A percentile compares a stretch with the other conserved stretches of the same genome.
phyloP scores from a whole-genome alignment of 2,329 filamentous ascomycete species.

The Emericellopsis cladophorae region DNA sequence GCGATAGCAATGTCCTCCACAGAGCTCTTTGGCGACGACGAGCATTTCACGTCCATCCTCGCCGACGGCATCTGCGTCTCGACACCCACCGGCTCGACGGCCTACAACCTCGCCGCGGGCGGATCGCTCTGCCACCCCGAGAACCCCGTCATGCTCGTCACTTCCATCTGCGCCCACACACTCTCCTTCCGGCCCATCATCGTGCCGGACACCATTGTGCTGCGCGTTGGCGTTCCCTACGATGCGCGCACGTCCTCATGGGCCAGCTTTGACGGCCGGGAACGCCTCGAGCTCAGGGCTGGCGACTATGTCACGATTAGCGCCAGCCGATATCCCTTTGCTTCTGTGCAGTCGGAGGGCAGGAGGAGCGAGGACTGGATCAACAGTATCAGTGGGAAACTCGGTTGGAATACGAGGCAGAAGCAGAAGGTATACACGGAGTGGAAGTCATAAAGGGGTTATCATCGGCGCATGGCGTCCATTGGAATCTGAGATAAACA shows the following conservation, averaged over 20 bases:
- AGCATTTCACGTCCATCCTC: conserved; percentile 87
- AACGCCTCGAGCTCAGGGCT: conserved; percentile 66
- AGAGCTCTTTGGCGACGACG: conserved; percentile 88
- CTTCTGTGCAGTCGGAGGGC: conserved; percentile 59
- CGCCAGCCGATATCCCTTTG: conserved; percentile 70
- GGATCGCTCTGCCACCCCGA: conserved; percentile 91
- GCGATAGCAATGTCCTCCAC: conserved; percentile 71
- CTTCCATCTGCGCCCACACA: conserved; percentile 89
- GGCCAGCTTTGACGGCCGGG: conserved; percentile 95
- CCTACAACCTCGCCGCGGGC: conserved; percentile 92
- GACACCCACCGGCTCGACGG: conserved; percentile 87
- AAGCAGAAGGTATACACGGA: conserved; percentile 53
- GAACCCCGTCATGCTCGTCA: conserved; percentile 90
- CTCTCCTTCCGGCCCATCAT: conserved; percentile 95
- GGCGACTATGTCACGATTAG: conserved; percentile 81
- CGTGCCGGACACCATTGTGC: conserved; percentile 86
- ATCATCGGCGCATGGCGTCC: neutral
- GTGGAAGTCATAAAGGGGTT: conserved; percentile 20
- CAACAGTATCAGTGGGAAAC: conserved; percentile 64
- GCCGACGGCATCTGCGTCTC: conserved; percentile 91
- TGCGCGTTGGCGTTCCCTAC: conserved; percentile 89
- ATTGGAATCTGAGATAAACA: neutral
- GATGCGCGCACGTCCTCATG: conserved; percentile 80
- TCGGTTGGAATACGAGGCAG: conserved; percentile 72
- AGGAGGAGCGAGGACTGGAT: conserved; percentile 67